phyloP scores from a whole-genome alignment of 2,329 filamentous ascomycete species.

The Claviceps africana region DNA sequence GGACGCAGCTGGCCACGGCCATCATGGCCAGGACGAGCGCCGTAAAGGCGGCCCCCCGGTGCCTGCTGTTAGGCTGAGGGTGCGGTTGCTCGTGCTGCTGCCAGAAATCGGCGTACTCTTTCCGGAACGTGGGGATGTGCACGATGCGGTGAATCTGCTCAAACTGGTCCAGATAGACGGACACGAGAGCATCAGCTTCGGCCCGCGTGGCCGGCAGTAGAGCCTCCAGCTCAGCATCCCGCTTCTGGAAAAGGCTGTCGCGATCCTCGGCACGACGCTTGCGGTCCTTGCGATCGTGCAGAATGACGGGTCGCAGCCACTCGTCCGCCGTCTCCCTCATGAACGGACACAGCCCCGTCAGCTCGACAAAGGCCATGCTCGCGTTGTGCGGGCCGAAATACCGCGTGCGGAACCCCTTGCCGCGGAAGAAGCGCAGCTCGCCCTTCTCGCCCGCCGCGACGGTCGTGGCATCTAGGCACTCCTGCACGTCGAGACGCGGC shows the following conservation, averaged over 20 bases:
- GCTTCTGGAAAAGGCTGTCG: conserved; percentile 32
- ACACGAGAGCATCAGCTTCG: conserved; percentile 34
- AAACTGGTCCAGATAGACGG: conserved; percentile 39
- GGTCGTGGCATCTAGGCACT: conserved; percentile 26
- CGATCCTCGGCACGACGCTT: conserved; percentile 38
- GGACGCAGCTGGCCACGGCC: conserved; percentile 43
- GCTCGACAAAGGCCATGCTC: conserved; percentile 45
- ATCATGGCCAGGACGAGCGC: conserved; percentile 46
- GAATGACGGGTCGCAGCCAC: conserved; percentile 44
- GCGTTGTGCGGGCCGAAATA: conserved; percentile 48
- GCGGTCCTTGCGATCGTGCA: conserved; percentile 42
- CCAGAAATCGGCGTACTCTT: conserved; percentile 44
- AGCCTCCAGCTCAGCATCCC: conserved; percentile 35
- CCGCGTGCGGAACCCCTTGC: conserved; percentile 45
- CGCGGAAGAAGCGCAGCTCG: conserved; percentile 43
- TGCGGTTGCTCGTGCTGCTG: conserved; percentile 11
- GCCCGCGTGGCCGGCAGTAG: conserved; percentile 30
- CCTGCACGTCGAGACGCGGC: conserved; percentile 22
- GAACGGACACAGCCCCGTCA: conserved; percentile 43
- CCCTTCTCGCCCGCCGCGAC: conserved; percentile 30
- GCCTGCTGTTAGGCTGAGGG: conserved; percentile 21
- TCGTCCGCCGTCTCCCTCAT: conserved; percentile 50
- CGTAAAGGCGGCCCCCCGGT: conserved; percentile 39
- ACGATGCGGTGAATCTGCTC: conserved; percentile 43
- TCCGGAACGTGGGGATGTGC: conserved; percentile 44